Evolutionary conservation across 768 basidiomycete genomes (phyloP).

Genomic region (Austroboletus eburneus): DNA sequence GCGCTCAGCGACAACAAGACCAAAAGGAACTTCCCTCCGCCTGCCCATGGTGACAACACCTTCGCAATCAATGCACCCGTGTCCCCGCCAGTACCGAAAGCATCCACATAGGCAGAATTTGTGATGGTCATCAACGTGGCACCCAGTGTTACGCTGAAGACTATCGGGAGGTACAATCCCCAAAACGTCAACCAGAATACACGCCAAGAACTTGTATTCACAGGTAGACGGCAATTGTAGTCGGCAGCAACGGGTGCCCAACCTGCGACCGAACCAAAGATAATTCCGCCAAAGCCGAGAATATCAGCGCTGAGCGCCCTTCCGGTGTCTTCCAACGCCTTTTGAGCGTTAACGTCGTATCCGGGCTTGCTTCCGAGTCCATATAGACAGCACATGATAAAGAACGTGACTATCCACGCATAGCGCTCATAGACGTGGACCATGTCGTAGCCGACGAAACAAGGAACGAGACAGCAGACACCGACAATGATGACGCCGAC

Average conservation of each 20-base stretch:
- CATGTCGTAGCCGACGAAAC: constrained; percentile 44
- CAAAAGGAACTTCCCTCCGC: constrained; percentile 39
- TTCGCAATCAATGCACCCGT: constrained; percentile 43
- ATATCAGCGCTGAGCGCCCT: constrained; percentile 42
- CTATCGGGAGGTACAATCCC: constrained; percentile 46
- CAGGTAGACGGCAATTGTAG: constrained; percentile 49
- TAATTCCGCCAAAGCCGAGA: constrained; percentile 49
- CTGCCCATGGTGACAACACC: constrained; percentile 42
- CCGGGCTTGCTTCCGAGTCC: constrained; percentile 47
- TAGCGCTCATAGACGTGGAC: constrained; percentile 52
- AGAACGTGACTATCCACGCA: constrained; percentile 45
- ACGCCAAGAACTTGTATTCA: constrained; percentile 36
- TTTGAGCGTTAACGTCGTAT: constrained; percentile 42
- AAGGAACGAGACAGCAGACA: constrained; percentile 40
- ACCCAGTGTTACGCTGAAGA: constrained; percentile 35
- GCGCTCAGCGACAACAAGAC: constrained; percentile 42
- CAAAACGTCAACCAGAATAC: constrained; percentile 49
- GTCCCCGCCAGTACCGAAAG: constrained; percentile 36
- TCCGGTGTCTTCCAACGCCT: constrained; percentile 40
- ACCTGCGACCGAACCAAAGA: constrained; percentile 46
- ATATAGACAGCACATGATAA: constrained; percentile 49
- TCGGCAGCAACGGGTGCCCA: constrained; percentile 54
- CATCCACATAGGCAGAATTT: constrained; percentile 35
- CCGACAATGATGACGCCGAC: constrained; percentile 47
- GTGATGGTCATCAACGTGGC: constrained; percentile 42